Percentiles rank a stretch among this genome's conserved stretches.
Evolutionary conservation across 305 asterid genomes (phyloP).

Genomic region (Caryopteris hybrid): DNA sequence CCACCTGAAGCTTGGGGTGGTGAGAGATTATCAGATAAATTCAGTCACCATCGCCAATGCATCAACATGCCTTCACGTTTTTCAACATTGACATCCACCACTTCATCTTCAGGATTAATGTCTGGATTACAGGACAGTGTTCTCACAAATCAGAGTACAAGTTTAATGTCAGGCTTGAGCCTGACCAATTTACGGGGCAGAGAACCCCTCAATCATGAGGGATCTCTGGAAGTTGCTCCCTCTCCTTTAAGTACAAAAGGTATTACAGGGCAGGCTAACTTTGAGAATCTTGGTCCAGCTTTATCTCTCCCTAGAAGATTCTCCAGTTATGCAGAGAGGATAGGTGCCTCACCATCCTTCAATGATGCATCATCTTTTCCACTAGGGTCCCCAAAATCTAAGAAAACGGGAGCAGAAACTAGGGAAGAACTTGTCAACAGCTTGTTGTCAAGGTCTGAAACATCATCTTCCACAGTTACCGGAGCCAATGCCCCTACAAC

Average conservation of each 20-base stretch:
- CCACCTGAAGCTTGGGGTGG: slow-evolving; percentile 99
- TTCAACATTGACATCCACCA: slow-evolving; percentile 49
- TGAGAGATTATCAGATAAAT: slow-evolving; percentile 66
- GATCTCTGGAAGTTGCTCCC: slow-evolving; percentile 47
- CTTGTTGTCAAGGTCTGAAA: slow-evolving; percentile 59
- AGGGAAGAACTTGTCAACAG: slow-evolving; percentile 76
- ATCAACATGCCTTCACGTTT: slow-evolving; percentile 66
- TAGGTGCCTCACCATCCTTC: slow-evolving; percentile 64
- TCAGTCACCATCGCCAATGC: slow-evolving; percentile 55
- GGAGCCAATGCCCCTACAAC: slow-evolving; percentile 45
- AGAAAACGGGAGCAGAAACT: slow-evolving; percentile 87
- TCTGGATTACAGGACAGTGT: slow-evolving; percentile 61
- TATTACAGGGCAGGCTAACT: slow-evolving; percentile 37
- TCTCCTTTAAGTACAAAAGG: slow-evolving; percentile 48
- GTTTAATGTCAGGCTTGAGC: slow-evolving; percentile 47
- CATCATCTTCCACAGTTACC: slow-evolving; percentile 31
- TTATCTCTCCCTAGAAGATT: slow-evolving; percentile 58
- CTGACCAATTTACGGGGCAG: slow-evolving; percentile 44
- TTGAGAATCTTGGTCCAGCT: slow-evolving; percentile 57
- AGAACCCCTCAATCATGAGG: slow-evolving; percentile 53
- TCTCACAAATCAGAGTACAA: slow-evolving; percentile 45
- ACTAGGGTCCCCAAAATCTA: slow-evolving; percentile 70
- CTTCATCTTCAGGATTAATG: slow-evolving; percentile 50
- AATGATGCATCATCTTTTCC: slow-evolving; percentile 51
- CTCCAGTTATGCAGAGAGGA: slow-evolving; percentile 92